Base-by-base conservation (phyloP, 257 asterid species). In the Anisodus acutangulus region DNA sequence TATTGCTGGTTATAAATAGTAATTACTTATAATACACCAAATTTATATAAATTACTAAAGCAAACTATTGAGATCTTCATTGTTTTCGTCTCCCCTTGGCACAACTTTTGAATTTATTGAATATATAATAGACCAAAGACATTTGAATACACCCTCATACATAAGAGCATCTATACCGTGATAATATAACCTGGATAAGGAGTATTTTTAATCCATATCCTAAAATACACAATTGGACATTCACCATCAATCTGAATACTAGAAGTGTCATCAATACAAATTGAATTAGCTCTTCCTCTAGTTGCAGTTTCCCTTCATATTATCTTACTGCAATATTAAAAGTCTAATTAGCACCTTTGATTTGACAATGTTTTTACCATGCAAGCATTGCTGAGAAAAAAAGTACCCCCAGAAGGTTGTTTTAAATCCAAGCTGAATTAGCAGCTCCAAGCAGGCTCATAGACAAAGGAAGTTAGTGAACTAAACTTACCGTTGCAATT, bases 401-500 rank as follows among this genome's bases (percentile, higher is more conserved):
- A 31, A 31, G 47, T 31, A 5, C 47, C 45, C 8, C 41, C 4
- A 26, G 66, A 17, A n/a, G 31, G 5, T 59, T 59, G 66, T 59
- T 59, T 59, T 59, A 59, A 59, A 59, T 59, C 31, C 26, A 59
- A 17, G 78, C 54, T 69, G 15, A 69, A 16, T 69, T 39, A 39
- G 78, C 26, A 69, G 13, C 78, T 69, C 26, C 79, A 74, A 22
- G 26, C 8, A 76, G 81, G 47, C 3, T 22, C 63, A 51, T 13
- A 51, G 47, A 22, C 60, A 47, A 51, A 12, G 4, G 81, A 76
- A 76, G 51, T 51, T 53, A 4, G 81, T 76, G 47, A 76, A n/a
- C 31, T 31, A 41, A 64, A 69, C 69, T 80, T 76, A 91, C 98
- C 95, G 85, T 90, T 37, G 97, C 84, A 22, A 59, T 85, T 43